phyloP scores from a whole-genome alignment of 2,329 filamentous ascomycete species.

The Colletotrichum coccodes region DNA sequence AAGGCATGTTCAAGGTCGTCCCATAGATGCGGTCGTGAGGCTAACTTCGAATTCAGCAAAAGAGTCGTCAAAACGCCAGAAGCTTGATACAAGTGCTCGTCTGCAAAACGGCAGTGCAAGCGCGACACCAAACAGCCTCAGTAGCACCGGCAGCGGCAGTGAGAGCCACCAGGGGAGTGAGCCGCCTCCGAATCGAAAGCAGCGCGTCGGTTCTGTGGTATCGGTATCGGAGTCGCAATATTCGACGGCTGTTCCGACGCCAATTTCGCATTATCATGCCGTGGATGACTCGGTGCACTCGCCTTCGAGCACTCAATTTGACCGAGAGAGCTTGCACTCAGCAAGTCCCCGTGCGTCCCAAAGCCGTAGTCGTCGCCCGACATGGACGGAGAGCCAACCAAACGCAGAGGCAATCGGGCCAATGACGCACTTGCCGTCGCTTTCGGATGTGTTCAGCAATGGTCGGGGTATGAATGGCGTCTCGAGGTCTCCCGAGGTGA shows the following conservation, averaged over 20 bases:
- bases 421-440: constrained; percentile 52
- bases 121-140: constrained; percentile 48
- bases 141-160: constrained; percentile 56
- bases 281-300: constrained; percentile 57
- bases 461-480: constrained; percentile 36
- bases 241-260: constrained; percentile 49
- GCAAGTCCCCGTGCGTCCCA: constrained; percentile 24
- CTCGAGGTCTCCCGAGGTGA: constrained; percentile 25
- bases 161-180: constrained; percentile 61
- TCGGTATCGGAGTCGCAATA: constrained; percentile 58
- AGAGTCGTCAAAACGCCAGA: constrained; percentile 61
- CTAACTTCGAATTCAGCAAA: constrained; percentile 47
- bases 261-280: constrained; percentile 45
- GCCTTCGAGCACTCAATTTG: constrained; percentile 50
- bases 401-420: constrained; percentile 37
- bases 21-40: background rate
- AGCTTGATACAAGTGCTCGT: constrained; percentile 51
- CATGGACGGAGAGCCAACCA: constrained; percentile 23
- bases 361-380: constrained; percentile 22
- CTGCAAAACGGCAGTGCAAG: constrained; percentile 52
- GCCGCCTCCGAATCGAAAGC: constrained; percentile 55
- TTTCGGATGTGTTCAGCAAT: constrained; percentile 59
- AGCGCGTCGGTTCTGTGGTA: constrained; percentile 58
- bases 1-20: constrained; percentile 55
- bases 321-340: constrained; percentile 37